Evolutionary conservation across 2,329 filamentous ascomycete species (phyloP), one percentile per base, ranked within the genome.

Genomic region (Fusarium burgessii): DNA sequence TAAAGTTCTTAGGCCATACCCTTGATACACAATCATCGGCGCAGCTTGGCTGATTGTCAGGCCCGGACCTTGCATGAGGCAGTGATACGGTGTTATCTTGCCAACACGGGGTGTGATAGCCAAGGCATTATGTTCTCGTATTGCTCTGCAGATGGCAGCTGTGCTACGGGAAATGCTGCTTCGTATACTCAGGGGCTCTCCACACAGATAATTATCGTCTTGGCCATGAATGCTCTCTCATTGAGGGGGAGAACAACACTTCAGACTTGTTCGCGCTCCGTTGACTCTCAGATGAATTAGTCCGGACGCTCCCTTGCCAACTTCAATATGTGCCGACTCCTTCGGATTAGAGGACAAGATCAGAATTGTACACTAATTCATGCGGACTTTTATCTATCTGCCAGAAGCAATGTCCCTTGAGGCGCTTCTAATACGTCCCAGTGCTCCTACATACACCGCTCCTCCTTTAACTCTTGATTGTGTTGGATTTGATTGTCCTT

Each of bases 71-170:
- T 49, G 50, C 43, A 49, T 42, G 4, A 25, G 9, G 42, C 5
- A 57, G 32, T 57, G 42, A 38, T 18, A 56, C 32, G 13, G 42
- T 41, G 17, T 17, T 33, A 33, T 60, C 23, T 36, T 38, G 20
- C 45, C n/a, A 42, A 60, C 35, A 7, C 14, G 17, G 38, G 43
- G 14, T 33, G 25, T 38, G n/a, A 29, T 41, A 27, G 18, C 11
- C 3, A 25, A 15, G 42, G 13, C 13, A 45, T 17, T 38, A 2
- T 13, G 17, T 33, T 10, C 12, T 29, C 18, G 14, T 15, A 33
- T 45, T 33, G 17, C 25, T 43, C 17, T 36, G 38, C 45, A 60
- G 27, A 20, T 32, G 10, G 32, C 7, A 40, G 17, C 5, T 32
- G 7, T n/a, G 43, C 18, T 13, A 15, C 23, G 15, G 17, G 4